Evolutionary conservation across 2,329 filamentous ascomycete genomes (phyloP).

Genomic region (Thyridium curvatum): DNA sequence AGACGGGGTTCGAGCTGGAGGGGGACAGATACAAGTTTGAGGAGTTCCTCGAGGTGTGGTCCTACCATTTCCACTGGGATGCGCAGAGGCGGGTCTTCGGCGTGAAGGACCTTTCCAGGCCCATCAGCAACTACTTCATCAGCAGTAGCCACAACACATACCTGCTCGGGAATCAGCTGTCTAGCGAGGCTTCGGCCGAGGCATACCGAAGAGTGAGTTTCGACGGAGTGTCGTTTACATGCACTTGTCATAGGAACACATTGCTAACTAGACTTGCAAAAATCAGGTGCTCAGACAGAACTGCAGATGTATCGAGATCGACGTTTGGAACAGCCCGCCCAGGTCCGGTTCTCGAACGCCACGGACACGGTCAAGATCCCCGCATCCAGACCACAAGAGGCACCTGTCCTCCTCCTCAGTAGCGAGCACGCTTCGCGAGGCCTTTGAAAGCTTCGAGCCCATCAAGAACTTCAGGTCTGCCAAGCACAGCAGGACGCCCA

Average conservation of each 20-base stretch:
- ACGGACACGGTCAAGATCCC: constrained; percentile 26
- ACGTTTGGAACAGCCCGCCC: constrained; percentile 77
- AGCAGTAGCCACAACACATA: constrained; percentile 96
- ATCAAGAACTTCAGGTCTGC: constrained; percentile 20
- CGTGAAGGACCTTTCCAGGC: constrained; percentile 53
- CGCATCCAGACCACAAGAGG: constrained; percentile 36
- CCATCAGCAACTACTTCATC: constrained; percentile 86
- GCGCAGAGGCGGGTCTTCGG: constrained; percentile 33
- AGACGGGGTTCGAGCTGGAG: constrained; percentile 25
- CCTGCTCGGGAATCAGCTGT: constrained; percentile 78
- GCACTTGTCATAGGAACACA: too few relatives aligned
- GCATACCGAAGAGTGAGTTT: constrained; percentile 66
- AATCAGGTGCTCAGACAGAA: constrained; percentile 66
- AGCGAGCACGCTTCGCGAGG: constrained; percentile 28
- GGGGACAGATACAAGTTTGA: constrained; percentile 36
- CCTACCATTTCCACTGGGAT: constrained; percentile 32
- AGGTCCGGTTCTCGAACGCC: constrained; percentile 25
- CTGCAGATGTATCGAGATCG: constrained; percentile 89
- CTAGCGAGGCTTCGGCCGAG: constrained; percentile 68
- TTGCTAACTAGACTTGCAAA: too few relatives aligned
- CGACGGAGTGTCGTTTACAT: too few relatives aligned
- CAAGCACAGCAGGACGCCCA: constrained; percentile 31
- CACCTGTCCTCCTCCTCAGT: constrained; percentile 32
- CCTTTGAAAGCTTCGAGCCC: constrained; percentile 30
- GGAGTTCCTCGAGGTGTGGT: constrained; percentile 46